Evolutionary conservation across 257 asterid species (phyloP).

Genomic region (Solanum medicagineum): DNA sequence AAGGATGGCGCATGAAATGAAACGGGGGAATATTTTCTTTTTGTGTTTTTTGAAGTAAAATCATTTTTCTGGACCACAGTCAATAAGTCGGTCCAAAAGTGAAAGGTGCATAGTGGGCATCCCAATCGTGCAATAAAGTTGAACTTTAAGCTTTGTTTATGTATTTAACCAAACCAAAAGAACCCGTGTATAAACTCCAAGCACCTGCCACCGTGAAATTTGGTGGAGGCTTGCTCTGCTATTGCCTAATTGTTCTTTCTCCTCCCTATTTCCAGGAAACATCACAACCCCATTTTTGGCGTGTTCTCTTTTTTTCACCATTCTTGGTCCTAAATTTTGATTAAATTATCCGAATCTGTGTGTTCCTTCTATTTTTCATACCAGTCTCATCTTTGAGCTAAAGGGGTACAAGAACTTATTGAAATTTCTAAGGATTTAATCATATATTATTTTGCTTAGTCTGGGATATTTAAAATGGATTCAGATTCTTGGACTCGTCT

Average conservation of each 20-base stretch:
- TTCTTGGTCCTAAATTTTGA: not conserved
- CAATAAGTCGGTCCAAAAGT: not conserved
- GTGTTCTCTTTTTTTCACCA: not conserved
- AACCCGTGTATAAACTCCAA: not conserved
- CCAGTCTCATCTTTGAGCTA: not conserved
- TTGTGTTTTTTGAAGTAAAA: too few relatives aligned
- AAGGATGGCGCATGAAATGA: too few relatives aligned
- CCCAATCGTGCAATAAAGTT: constrained; percentile 1
- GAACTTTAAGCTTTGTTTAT: not conserved
- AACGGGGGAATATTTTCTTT: too few relatives aligned
- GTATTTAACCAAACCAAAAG: not conserved
- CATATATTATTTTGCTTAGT: not conserved
- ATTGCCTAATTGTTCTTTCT: constrained; percentile 5
- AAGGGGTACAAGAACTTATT: not conserved
- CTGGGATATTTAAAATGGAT: constrained; percentile 29
- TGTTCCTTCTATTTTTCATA: not conserved
- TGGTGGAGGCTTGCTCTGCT: constrained; percentile 17
- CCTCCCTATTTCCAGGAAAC: constrained; percentile 28
- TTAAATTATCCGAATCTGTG: not conserved
- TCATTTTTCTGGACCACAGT: too few relatives aligned
- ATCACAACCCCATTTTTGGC: constrained; percentile 6
- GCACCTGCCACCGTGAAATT: constrained; percentile 7
- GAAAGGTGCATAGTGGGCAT: constrained; percentile 4
- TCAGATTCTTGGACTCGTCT: constrained; percentile 67
- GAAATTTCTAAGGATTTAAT: not conserved